Percentiles rank a stretch among this genome's conserved stretches.
These are phyloP conservation scores for Eleusine indica DNA, from an alignment of 176 grass and related monocot genomes.

Conservation along the genomic window DNA sequence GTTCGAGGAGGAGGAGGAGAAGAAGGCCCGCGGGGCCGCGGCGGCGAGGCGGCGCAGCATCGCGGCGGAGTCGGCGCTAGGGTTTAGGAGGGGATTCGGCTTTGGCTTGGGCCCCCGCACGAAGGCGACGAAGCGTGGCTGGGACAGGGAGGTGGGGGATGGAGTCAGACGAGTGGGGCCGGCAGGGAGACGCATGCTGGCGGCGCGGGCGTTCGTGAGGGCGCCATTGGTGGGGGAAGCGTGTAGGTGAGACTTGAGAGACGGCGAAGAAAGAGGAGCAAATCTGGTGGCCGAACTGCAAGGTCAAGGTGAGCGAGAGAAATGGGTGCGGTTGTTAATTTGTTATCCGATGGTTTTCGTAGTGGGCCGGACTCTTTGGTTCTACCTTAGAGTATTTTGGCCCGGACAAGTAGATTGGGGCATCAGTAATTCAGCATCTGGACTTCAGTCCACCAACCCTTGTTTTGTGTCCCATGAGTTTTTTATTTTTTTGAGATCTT, in stretches of 20 bases:
- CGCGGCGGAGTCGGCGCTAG: conserved; percentile 43
- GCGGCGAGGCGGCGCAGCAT: conserved; percentile 51
- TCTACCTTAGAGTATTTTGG: not conserved
- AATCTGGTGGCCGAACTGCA: not conserved
- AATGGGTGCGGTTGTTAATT: not conserved
- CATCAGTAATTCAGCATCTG: not conserved
- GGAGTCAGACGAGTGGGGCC: conserved; percentile 40
- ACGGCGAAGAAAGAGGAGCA: not conserved
- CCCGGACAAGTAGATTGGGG: not conserved
- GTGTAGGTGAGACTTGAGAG: conserved; percentile 19
- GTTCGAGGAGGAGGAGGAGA: not conserved
- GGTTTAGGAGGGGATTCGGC: conserved; percentile 47
- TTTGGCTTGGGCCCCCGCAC: conserved; percentile 28
- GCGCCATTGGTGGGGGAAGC: conserved; percentile 39
- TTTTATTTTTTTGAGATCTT: too few species aligned
- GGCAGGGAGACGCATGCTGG: conserved; percentile 4
- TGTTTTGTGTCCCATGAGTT: not conserved
- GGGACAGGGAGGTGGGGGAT: conserved; percentile 11
- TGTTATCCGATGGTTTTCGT: not conserved
- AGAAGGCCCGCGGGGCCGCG: conserved; percentile 43
- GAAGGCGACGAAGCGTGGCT: conserved; percentile 10
- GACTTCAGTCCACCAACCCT: not conserved
- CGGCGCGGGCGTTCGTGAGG: not conserved
- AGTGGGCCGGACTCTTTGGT: not conserved
- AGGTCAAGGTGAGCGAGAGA: not conserved